phyloP scores from a whole-genome alignment of 257 asterid species.

The Plectranthus barbatus region DNA sequence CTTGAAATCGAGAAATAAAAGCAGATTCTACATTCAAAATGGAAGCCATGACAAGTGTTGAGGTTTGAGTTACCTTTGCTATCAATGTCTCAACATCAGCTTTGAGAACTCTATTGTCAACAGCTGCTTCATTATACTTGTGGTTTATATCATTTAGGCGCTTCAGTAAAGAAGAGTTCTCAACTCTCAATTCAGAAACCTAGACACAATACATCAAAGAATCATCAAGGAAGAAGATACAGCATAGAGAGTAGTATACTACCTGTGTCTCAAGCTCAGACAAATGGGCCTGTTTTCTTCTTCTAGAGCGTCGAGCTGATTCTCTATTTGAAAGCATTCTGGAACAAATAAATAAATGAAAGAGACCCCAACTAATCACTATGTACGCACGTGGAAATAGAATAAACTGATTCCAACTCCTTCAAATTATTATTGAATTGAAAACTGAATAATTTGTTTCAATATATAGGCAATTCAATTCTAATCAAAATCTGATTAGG shows the following conservation, averaged over 20 bases:
- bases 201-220: conserved; percentile 16
- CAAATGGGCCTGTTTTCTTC: conserved; percentile 95
- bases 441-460: no score
- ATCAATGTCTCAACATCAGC: conserved; percentile 62
- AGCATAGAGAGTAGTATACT: not conserved
- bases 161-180: conserved; percentile 70
- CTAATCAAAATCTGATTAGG: no score
- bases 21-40: not conserved
- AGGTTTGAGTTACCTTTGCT: conserved; percentile 49
- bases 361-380: no score
- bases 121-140: conserved; percentile 24
- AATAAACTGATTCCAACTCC: no score
- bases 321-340: conserved; percentile 99
- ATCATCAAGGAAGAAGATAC: not conserved
- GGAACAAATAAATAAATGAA: conserved; percentile 23
- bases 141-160: conserved; percentile 43
- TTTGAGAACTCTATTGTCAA: conserved; percentile 25
- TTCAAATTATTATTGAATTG: no score
- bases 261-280: conserved; percentile 98
- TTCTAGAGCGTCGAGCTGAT: conserved; percentile 98
- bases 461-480: no score
- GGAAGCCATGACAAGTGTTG: not conserved
- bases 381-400: no score
- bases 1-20: not conserved
- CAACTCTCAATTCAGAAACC: conserved; percentile 75